A percentile compares a stretch with the other conserved stretches of the same genome.
phyloP scores from a whole-genome alignment of 1,284 basidiomycete genomes.

The Heterobasidion annosum region DNA sequence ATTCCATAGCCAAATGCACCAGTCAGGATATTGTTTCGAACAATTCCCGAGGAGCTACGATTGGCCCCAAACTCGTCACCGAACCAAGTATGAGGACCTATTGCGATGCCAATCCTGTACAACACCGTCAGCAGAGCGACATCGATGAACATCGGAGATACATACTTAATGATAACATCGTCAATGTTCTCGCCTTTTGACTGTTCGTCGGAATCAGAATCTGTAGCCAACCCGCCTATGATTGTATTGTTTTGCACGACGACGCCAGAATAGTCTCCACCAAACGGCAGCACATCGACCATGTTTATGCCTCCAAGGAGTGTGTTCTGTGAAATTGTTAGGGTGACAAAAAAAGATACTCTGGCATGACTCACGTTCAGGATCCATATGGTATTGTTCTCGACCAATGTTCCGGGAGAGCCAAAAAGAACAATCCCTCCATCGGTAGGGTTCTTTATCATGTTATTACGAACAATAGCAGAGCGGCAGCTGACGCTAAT shows the following conservation, averaged over 20 bases:
- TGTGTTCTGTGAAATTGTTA: conserved; percentile 36
- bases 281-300: conserved; percentile 71
- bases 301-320: conserved; percentile 75
- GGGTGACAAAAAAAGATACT: neutral
- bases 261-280: conserved; percentile 63
- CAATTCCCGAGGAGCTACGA: conserved; percentile 48
- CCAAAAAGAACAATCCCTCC: conserved; percentile 82
- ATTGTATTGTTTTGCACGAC: conserved; percentile 69
- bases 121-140: conserved; percentile 8
- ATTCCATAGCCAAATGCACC: conserved; percentile 70
- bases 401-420: conserved; percentile 67
- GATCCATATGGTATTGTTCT: conserved; percentile 69
- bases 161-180: conserved; percentile 62
- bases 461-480: conserved; percentile 62
- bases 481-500: conserved; percentile 71
- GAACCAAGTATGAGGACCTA: conserved; percentile 78
- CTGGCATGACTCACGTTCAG: conserved; percentile 37
- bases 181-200: conserved; percentile 48
- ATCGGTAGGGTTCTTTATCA: conserved; percentile 69
- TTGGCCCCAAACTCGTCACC: conserved; percentile 52
- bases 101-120: conserved; percentile 58
- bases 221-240: conserved; percentile 56
- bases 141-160: conserved; percentile 4
- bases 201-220: conserved; percentile 25
- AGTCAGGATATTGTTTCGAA: conserved; percentile 57